phyloP scores from a whole-genome alignment of 208 protist genomes.

The Trypanosoma boissoni region DNA sequence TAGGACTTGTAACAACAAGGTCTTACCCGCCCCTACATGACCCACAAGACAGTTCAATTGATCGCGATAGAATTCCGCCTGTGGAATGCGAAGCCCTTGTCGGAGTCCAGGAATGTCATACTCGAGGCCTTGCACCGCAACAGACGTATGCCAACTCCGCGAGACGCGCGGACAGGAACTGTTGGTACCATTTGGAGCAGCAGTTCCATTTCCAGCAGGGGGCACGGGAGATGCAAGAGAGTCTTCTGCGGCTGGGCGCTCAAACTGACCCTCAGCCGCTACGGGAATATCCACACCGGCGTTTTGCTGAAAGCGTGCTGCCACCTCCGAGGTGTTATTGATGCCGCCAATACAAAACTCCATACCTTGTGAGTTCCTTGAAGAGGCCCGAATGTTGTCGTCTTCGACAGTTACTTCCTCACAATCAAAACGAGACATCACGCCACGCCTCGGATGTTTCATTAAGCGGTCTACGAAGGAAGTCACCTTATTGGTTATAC shows the following conservation, averaged over 20 bases:
- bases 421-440: neutral
- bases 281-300: neutral
- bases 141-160: constrained; percentile 6
- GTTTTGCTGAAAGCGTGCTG: neutral
- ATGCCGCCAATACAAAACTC: constrained; percentile 18
- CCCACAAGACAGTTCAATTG: constrained; percentile 26
- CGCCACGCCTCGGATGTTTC: neutral
- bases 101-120: neutral
- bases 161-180: neutral
- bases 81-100: neutral
- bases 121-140: constrained; percentile 8
- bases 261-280: too few species aligned
- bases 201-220: neutral
- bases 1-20: constrained; percentile 12
- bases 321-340: too few species aligned
- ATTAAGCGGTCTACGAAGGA: neutral
- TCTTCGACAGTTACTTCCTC: neutral
- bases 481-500: neutral
- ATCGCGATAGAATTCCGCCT: constrained; percentile 19
- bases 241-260: neutral
- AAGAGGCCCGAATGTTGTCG: neutral
- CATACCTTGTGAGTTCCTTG: neutral
- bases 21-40: constrained; percentile 8
- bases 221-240: neutral
- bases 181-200: neutral